A percentile compares a stretch with the other conserved stretches of the same genome.
phyloP scores from a whole-genome alignment of 2,329 filamentous ascomycete species.

The Alternaria burnsii region DNA sequence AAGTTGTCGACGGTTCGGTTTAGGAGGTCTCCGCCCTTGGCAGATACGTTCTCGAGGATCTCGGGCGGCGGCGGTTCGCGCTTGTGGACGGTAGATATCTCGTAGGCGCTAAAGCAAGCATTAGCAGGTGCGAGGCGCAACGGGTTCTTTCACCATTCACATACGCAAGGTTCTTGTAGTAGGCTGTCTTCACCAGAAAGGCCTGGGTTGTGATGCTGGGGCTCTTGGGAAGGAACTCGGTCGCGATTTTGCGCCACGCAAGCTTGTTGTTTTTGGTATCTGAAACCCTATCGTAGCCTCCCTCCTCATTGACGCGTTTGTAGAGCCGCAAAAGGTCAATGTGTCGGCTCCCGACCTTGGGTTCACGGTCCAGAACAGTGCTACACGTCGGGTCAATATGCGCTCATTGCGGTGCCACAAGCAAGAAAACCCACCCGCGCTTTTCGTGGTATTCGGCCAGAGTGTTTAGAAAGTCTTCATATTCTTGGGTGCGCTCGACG shows the following conservation, averaged over 20 bases:
- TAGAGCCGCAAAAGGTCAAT: constrained; percentile 82
- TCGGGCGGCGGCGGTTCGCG: constrained; percentile 87
- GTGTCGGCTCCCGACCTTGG: constrained; percentile 78
- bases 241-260: constrained; percentile 81
- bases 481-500: constrained; percentile 67
- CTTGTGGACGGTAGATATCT: constrained; percentile 79
- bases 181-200: constrained; percentile 85
- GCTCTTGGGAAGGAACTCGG: constrained; percentile 77
- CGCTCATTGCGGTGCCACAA: constrained; percentile 30
- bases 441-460: constrained; percentile 78
- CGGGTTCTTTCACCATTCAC: constrained; percentile 24
- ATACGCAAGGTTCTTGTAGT: constrained; percentile 84
- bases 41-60: constrained; percentile 81
- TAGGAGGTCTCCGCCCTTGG: constrained; percentile 82
- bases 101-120: constrained; percentile 68
- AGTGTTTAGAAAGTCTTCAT: constrained; percentile 79
- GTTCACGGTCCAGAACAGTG: constrained; percentile 79
- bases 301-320: constrained; percentile 76
- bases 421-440: constrained; percentile 65
- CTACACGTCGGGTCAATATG: constrained; percentile 49
- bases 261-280: constrained; percentile 77
- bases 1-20: constrained; percentile 82
- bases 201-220: constrained; percentile 80
- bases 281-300: constrained; percentile 83
- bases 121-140: constrained; percentile 11